phyloP scores from a whole-genome alignment of 164 flowering plant species.

The Houttuynia cordata region DNA sequence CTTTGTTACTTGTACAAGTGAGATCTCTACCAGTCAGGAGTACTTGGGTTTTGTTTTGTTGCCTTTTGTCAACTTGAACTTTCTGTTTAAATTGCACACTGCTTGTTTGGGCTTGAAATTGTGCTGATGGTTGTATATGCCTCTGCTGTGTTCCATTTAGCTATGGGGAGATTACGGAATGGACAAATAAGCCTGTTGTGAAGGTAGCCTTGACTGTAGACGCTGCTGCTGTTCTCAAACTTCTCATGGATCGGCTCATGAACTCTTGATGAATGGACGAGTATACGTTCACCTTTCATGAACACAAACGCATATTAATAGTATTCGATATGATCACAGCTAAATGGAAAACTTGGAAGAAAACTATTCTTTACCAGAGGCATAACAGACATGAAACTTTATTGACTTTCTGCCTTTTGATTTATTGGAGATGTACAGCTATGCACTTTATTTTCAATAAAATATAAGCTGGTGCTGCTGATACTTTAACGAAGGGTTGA shows the following conservation, averaged over 20 bases:
- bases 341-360: no score
- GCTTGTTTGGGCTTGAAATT: neutral
- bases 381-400: no score
- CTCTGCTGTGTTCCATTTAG: slow-evolving; percentile 16
- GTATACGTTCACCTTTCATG: neutral
- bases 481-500: no score
- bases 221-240: slow-evolving; percentile 50
- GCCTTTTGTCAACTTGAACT: neutral
- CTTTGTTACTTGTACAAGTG: neutral
- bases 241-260: slow-evolving; percentile 82
- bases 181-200: slow-evolving; percentile 66
- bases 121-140: neutral
- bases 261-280: slow-evolving; percentile 13
- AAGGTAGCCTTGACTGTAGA: slow-evolving; percentile 95
- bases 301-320: neutral
- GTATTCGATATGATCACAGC: neutral
- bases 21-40: neutral
- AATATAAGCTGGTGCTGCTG: no score
- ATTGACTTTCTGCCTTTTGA: no score
- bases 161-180: slow-evolving; percentile 60
- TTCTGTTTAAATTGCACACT: neutral
- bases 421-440: no score
- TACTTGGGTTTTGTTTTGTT: neutral
- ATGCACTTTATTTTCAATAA: no score
- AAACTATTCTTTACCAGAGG: no score